Evolutionary conservation across 768 basidiomycete genomes (phyloP), one percentile per base, ranked within the genome.

Genomic region (Termitomyces sp.): DNA sequence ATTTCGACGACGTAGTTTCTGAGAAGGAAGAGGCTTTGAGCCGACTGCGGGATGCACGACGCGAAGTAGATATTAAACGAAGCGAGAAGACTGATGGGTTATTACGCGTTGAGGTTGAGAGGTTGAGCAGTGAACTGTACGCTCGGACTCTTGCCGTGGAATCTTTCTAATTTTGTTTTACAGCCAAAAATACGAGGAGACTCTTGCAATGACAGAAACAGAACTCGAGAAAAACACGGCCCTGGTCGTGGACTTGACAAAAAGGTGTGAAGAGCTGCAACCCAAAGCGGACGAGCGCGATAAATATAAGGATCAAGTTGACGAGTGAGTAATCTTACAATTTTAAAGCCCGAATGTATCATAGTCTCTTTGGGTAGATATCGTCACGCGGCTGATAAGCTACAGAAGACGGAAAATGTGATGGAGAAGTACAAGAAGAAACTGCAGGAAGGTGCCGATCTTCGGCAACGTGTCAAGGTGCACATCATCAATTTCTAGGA

Each of bases 361-460:
- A n/a, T 35, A 8, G 24, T 37, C 17, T 53, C 28, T 12, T 28
- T 26, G 38, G 5, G 14, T 56, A 96, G 93, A 66, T 92, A 93
- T 64, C 87, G 88, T 5, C 94, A 98, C 71, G 88, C 93, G 5
- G 89, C 91, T 3, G 97, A 98, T 64, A 90, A 85, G 60, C 75
- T 94, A 41, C 87, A 90, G 63, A 98, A 98, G 76, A 89, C 87
- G 1, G 97, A 98, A 71, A 95, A 95, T 65, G 94, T 97, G 28
- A 91, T 97, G 82, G 94, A 98, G 71, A 99, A 98, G 70, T 95
- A 98, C 71, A 96, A 95, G 75, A 95, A 92, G 79, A 99, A 98
- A 71, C 79, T 98, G 1, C 96, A 98, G 64, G 97, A 98, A 67
- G 84, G 89, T 4, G 93, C 90, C 14, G 92, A 96, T 60, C 75